A percentile compares a stretch with the other conserved stretches of the same genome.
Conservation (phyloP, 1,139 yeast genomes). For the Blastobotrys illinoisensis region DNA sequence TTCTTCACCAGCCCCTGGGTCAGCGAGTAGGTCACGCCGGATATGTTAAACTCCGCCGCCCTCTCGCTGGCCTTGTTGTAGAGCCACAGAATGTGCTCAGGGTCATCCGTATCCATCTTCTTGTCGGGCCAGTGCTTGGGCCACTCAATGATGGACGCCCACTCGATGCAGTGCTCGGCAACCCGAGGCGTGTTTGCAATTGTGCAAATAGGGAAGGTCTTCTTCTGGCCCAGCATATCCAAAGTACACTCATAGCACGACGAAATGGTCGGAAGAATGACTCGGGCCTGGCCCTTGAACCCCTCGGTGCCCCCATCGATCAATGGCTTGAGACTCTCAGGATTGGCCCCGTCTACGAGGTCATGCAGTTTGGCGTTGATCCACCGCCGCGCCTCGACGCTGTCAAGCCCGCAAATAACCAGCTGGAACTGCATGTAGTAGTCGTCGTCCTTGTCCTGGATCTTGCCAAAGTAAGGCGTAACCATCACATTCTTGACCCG, state of each 20-base stretch:
- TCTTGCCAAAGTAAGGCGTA: conserved; percentile 54
- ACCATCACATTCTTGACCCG: conserved; percentile 48
- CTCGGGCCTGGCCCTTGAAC: conserved; percentile 85
- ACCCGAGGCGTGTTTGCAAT: conserved; percentile 89
- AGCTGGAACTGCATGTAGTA: conserved; percentile 68
- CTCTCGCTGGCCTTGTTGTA: conserved; percentile 50
- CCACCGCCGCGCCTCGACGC: conserved; percentile 89
- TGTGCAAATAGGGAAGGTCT: conserved; percentile 86
- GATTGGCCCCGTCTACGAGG: conserved; percentile 49
- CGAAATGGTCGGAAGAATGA: conserved; percentile 75
- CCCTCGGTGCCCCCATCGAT: conserved; percentile 98
- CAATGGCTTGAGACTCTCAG: conserved; percentile 63
- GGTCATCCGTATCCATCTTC: conserved; percentile 63
- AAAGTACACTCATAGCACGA: conserved; percentile 93
- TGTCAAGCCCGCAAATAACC: conserved; percentile 83
- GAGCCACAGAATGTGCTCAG: conserved; percentile 65
- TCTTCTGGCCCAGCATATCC: conserved; percentile 64
- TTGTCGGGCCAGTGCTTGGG: conserved; percentile 43
- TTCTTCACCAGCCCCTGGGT: conserved; percentile 88
- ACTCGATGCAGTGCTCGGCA: conserved; percentile 93
- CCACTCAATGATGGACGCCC: conserved; percentile 82
- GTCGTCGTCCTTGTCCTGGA: conserved; percentile 63
- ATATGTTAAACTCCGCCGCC: conserved; percentile 59
- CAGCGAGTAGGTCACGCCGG: conserved; percentile 63
- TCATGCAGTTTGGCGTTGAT: conserved; percentile 70